Conservation (phyloP, 2,329 filamentous ascomycete genomes). For the Sphaceloma murrayae region DNA sequence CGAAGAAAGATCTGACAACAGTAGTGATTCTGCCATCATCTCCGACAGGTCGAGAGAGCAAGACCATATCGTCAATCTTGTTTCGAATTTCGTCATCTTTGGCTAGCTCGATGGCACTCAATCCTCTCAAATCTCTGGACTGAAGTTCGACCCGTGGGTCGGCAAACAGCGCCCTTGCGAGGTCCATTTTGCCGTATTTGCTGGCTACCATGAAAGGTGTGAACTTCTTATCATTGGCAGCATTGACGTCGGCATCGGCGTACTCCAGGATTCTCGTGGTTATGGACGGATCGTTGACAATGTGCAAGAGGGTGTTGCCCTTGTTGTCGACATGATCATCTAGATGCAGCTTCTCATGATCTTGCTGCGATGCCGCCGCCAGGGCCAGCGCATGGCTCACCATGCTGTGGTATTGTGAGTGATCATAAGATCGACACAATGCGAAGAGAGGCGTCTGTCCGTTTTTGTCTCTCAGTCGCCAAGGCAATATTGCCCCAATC, state of each 20-base stretch:
- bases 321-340: slow-evolving; percentile 89
- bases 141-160: slow-evolving; percentile 80
- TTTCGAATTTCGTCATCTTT: slow-evolving; percentile 98
- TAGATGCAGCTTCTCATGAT: slow-evolving; percentile 71
- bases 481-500: slow-evolving; percentile 71
- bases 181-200: slow-evolving; percentile 92
- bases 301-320: slow-evolving; percentile 91
- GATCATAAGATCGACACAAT: slow-evolving; percentile 89
- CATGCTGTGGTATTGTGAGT: slow-evolving; percentile 78
- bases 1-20: slow-evolving; percentile 90
- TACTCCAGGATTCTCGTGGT: slow-evolving; percentile 65
- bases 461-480: slow-evolving; percentile 87
- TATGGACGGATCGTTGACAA: slow-evolving; percentile 76
- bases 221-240: slow-evolving; percentile 87
- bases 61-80: slow-evolving; percentile 83
- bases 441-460: slow-evolving; percentile 97
- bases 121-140: slow-evolving; percentile 71
- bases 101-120: slow-evolving; percentile 90
- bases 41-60: slow-evolving; percentile 65
- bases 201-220: slow-evolving; percentile 96
- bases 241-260: slow-evolving; percentile 93
- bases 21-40: slow-evolving; percentile 77
- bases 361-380: slow-evolving; percentile 64
- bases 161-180: slow-evolving; percentile 78
- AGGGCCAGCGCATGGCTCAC: slow-evolving; percentile 69